A percentile compares a stretch with the other conserved stretches of the same genome.
Evolutionary conservation across 2,329 filamentous ascomycete species (phyloP).

Genomic region (Cercospora sp.): DNA sequence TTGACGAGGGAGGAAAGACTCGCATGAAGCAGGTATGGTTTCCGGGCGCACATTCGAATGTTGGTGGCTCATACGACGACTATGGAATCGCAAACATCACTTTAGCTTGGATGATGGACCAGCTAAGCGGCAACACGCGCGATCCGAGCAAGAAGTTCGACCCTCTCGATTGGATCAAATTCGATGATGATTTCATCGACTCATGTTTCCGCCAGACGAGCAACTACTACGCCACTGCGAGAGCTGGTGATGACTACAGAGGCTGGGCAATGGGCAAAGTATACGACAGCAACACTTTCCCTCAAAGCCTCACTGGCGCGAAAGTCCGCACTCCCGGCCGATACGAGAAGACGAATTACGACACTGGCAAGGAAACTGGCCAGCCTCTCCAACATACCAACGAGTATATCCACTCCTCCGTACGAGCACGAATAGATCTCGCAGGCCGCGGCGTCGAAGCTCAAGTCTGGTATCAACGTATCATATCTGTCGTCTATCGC

Average conservation of each 20-base stretch:
- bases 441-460: conserved; percentile 35
- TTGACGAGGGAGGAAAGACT: conserved; percentile 30
- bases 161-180: conserved; percentile 39
- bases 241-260: conserved; percentile 23
- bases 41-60: conserved; percentile 55
- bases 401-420: conserved; percentile 40
- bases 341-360: conserved; percentile 35
- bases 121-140: conserved; percentile 36
- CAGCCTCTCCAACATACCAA: conserved; percentile 35
- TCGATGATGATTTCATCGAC: conserved; percentile 38
- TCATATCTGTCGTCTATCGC: conserved; percentile 24
- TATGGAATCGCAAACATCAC: conserved; percentile 42
- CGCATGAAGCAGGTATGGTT: conserved; percentile 58
- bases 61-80: conserved; percentile 50
- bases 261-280: conserved; percentile 39
- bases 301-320: conserved; percentile 35
- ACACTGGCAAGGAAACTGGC: conserved; percentile 29
- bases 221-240: conserved; percentile 25
- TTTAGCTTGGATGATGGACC: conserved; percentile 48
- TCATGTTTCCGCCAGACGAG: conserved; percentile 33
- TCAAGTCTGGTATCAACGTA: conserved; percentile 25
- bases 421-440: conserved; percentile 38
- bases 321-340: conserved; percentile 35
- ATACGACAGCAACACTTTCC: conserved; percentile 40
- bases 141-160: conserved; percentile 28